Conservation (phyloP, 306 rosid genomes). For the Fragaria ananassa region DNA sequence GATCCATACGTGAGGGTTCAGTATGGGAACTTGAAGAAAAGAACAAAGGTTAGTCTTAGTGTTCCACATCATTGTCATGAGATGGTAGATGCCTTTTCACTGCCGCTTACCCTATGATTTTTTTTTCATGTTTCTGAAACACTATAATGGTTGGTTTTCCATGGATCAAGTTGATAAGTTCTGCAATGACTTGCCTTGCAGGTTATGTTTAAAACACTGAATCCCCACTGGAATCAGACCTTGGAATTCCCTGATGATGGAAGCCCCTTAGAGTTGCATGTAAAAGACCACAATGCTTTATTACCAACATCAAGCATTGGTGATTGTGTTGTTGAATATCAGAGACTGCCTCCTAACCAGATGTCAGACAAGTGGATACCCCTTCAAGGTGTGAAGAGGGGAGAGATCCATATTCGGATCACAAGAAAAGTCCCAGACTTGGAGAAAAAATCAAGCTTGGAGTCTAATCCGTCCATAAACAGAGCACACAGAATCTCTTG, state of each 20-base stretch:
- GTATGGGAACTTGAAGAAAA: conserved; percentile 76
- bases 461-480: conserved; percentile 64
- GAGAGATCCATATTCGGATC: conserved; percentile 83
- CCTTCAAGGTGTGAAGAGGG: conserved; percentile 83
- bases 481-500: conserved; percentile 63
- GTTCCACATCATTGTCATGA: not conserved
- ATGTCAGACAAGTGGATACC: conserved; percentile 95
- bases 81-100: not conserved
- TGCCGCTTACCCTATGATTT: not conserved
- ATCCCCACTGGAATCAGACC: conserved; percentile 91
- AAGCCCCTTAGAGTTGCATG: conserved; percentile 67
- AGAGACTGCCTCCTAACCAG: conserved; percentile 72
- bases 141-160: not conserved
- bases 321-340: conserved; percentile 84
- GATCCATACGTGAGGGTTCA: conserved; percentile 95
- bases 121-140: not conserved
- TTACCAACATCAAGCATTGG: conserved; percentile 80
- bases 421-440: conserved; percentile 78
- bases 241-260: conserved; percentile 86
- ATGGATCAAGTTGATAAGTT: not conserved
- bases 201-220: conserved; percentile 75
- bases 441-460: conserved; percentile 53
- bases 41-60: conserved; percentile 62
- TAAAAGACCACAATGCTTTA: conserved; percentile 80
- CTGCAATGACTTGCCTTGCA: conserved; percentile 32